Evolutionary conservation across 2,329 filamentous ascomycete species (phyloP).

Genomic region (Apiospora koreana): DNA sequence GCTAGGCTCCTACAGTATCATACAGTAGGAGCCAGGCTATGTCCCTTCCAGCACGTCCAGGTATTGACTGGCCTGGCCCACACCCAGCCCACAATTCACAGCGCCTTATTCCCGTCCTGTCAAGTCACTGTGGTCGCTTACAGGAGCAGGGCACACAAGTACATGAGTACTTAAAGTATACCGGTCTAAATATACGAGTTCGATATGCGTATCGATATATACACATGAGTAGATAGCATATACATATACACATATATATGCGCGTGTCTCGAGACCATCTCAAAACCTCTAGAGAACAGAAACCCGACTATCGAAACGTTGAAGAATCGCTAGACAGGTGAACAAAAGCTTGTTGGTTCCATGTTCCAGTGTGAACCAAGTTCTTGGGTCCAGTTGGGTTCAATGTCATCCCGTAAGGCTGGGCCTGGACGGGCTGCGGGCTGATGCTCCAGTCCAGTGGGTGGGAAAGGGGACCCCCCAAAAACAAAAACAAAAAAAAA

Average conservation of each 20-base stretch:
- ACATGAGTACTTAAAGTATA: too few relatives aligned
- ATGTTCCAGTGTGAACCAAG: conserved; percentile 1
- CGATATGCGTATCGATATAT: too few relatives aligned
- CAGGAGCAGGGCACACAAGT: neutral
- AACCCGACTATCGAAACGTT: neutral
- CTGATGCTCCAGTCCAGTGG: conserved; percentile 4
- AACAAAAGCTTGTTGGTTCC: neutral
- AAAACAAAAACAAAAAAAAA: neutral
- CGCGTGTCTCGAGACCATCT: too few relatives aligned
- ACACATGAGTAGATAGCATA: too few relatives aligned
- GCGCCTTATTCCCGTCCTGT: neutral
- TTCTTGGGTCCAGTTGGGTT: conserved; percentile 7
- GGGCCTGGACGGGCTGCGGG: neutral
- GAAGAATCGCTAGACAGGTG: neutral
- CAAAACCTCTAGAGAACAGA: too few relatives aligned
- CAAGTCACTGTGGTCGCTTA: neutral
- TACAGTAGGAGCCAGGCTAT: too few relatives aligned
- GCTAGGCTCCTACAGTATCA: too few relatives aligned
- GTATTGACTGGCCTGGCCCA: neutral
- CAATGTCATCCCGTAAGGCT: neutral
- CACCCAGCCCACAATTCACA: neutral
- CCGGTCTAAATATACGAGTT: too few relatives aligned
- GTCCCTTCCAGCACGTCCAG: neutral
- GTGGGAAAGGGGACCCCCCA: neutral
- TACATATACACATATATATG: neutral